phyloP scores from a whole-genome alignment of 257 asterid species.

The Solanum megistacrolobum region DNA sequence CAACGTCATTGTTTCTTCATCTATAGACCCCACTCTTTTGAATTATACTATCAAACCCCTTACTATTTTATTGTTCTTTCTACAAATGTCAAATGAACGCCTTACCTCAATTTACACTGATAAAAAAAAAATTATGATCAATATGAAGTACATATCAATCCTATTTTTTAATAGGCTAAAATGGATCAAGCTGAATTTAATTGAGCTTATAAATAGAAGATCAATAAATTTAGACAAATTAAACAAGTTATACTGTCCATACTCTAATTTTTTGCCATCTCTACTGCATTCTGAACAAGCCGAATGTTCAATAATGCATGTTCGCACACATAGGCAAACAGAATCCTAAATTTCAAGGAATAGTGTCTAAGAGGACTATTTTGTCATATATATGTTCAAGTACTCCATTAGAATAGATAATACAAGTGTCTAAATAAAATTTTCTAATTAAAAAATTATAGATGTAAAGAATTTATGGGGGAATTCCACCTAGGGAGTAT shows the following conservation, averaged over 20 bases:
- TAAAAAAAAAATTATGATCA: too few species aligned
- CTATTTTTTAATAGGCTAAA: too few species aligned
- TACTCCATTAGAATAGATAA: neutral
- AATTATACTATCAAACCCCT: neutral
- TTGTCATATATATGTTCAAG: neutral
- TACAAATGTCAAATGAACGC: too few species aligned
- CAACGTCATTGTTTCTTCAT: conserved; percentile 44
- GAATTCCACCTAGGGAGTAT: neutral
- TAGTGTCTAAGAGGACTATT: neutral
- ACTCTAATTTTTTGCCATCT: neutral
- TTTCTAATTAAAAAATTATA: neutral
- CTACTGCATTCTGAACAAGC: neutral
- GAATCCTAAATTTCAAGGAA: neutral
- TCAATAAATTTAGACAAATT: too few species aligned
- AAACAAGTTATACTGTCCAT: too few species aligned
- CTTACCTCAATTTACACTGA: too few species aligned
- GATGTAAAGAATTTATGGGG: neutral
- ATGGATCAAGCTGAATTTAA: too few species aligned
- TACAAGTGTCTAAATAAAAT: neutral
- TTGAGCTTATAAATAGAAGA: too few species aligned
- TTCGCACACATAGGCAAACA: neutral
- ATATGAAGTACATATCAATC: too few species aligned
- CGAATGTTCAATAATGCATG: neutral
- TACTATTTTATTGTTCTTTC: too few species aligned
- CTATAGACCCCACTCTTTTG: conserved; percentile 15